These are phyloP conservation scores for Fusarium temperatum DNA, from an alignment of 2,329 filamentous ascomycete species.

Conservation along the genomic window DNA sequence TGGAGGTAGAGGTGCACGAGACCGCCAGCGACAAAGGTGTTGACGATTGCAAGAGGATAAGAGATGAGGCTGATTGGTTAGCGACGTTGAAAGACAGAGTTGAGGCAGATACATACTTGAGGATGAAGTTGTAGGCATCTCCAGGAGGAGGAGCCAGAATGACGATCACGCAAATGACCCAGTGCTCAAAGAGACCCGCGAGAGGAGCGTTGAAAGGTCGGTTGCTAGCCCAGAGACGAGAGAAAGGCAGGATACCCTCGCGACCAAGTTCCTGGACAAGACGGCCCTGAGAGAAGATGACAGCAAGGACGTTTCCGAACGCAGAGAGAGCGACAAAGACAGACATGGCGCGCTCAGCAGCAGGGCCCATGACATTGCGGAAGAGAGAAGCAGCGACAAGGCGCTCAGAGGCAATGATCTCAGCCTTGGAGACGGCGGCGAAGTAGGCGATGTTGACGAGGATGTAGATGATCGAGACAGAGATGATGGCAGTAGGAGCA, in stretches of 20 bases:
- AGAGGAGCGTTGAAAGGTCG: conserved; percentile 70
- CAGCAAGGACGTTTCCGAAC: conserved; percentile 72
- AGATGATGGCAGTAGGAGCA: conserved; percentile 67
- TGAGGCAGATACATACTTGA: conserved; percentile 54
- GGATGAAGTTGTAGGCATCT: conserved; percentile 71
- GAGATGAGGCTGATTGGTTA: conserved; percentile 62
- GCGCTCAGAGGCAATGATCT: conserved; percentile 60
- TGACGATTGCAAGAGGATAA: conserved; percentile 69
- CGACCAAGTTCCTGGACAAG: conserved; percentile 72
- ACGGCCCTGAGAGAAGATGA: conserved; percentile 74
- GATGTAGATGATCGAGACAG: conserved; percentile 70
- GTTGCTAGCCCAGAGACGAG: conserved; percentile 70
- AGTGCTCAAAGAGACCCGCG: conserved; percentile 70
- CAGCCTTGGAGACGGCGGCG: conserved; percentile 62
- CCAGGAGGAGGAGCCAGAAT: conserved; percentile 74
- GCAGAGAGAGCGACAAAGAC: conserved; percentile 75
- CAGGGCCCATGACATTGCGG: conserved; percentile 62
- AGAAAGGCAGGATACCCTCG: conserved; percentile 72
- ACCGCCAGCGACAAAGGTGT: conserved; percentile 62
- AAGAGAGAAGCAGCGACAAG: conserved; percentile 65
- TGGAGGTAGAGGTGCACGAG: conserved; percentile 63
- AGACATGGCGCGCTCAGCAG: conserved; percentile 66
- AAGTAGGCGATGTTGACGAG: conserved; percentile 75
- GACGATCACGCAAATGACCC: conserved; percentile 70
- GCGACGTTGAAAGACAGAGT: not conserved